Evolutionary conservation across 257 asterid species (phyloP), one percentile per base, ranked within the genome.

Genomic region (Lavandula angustifolia): DNA sequence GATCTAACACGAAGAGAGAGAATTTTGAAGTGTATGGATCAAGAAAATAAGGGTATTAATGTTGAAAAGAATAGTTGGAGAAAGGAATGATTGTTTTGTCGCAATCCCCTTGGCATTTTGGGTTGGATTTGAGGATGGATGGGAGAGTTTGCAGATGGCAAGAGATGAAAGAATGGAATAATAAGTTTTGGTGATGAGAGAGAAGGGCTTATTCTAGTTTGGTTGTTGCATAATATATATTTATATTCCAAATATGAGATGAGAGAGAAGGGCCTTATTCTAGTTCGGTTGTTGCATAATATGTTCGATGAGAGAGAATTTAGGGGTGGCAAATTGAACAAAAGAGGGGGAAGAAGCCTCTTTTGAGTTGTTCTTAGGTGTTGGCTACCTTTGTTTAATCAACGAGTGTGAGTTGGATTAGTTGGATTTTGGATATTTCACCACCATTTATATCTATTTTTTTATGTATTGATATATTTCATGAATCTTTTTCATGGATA

Each of bases 301-400:
- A 58, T 77, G 53, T 68, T 71, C 7, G 33, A 60, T 51, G 46
- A 41, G 49, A 34, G 60, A 33, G 56, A 55, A 54, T 22, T 22
- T 22, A 57, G 61, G 69, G 78, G 58, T 58, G 78, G 64, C 74
- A 66, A 52, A 74, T 67, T 53, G 66, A 72, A 65, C 55, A 54
- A 54, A 70, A 57, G 3, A n/a, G 11, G 18, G 14, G 33, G 40
- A 67, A 79, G 68, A 70, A 69, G 66, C 35, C 67, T 66, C 81
- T 84, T 86, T 75, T 81, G 88, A 84, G 86, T 74, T 82, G 87
- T 78, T 75, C 66, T 77, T 68, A 53, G 81, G 80, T 64, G 82
- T 60, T 75, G 70, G 75, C 61, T 27, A 31, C 14, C 52, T 46
- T 71, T 62, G 47, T 82, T 87, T 81, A 82, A 79, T 71, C 66